Evolutionary conservation across 1,284 basidiomycete genomes (phyloP), one percentile per base, ranked within the genome.

Genomic region (Puccinia coronata): DNA sequence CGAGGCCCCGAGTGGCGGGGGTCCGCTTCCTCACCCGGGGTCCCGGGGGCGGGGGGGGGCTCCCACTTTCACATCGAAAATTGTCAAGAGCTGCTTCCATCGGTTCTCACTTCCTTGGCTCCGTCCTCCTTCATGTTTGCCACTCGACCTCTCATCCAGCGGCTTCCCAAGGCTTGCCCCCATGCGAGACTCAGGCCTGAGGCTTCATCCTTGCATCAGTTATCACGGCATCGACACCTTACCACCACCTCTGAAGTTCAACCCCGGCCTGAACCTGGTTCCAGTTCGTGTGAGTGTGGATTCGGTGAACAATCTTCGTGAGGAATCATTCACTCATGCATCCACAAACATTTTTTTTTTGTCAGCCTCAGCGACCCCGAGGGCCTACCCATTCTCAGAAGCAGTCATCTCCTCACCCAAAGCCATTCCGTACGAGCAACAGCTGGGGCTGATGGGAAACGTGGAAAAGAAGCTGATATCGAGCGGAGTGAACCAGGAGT

Each of bases 381-480:
- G 63, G 20, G 31, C 43, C 9, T 77, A 77, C 41, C 75, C 75
- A 8, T 77, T 77, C 34, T 77, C 75, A 6, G 75, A 77, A n/a
- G 57, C 61, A 14, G 61, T 67, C 3, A 65, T 25, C 41, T 63
- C 47, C 2, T 65, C 75, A 23, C 31, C 47, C 12, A 34, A 77
- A 49, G 12, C 41, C 1, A 77, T 67, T 2, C 28, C 61, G 0
- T 49, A 41, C 41, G 75, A 77, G n/a, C 39, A 59, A 43, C 67
- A 43, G 18, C 57, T 77, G 11, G 75, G 75, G n/a, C 55, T 77
- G 31, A 77, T 77, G 75, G 57, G 61, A 49, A 77, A 51, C 28
- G 61, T 77, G 4, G 57, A 77, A 55, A 77, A 77, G 43, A 77
- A 77, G 31, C 59, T 77, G 18, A 67, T 77, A 31, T 77, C 61